A percentile compares a stretch with the other conserved stretches of the same genome.
Conservation (phyloP, 768 basidiomycete genomes). For the Tylopilus intermedius region DNA sequence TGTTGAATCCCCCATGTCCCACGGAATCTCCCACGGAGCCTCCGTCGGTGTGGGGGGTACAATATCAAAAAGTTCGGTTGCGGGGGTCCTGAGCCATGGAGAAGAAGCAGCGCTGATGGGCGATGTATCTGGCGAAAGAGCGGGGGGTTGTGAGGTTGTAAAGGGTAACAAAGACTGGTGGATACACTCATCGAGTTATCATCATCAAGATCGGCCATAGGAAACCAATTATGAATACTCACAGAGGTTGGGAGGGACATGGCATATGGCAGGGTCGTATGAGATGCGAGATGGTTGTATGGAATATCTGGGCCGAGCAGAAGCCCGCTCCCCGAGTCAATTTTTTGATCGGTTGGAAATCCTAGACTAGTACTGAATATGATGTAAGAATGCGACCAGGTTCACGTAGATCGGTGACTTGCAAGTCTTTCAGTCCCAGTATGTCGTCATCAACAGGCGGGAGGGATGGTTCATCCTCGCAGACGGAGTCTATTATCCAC, state of each 20-base stretch:
- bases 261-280: neutral
- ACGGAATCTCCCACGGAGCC: neutral
- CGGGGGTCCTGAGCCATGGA: constrained; percentile 19
- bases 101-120: constrained; percentile 21
- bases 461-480: constrained; percentile 15
- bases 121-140: constrained; percentile 24
- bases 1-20: neutral
- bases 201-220: neutral
- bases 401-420: constrained; percentile 4
- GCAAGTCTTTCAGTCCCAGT: constrained; percentile 16
- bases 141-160: constrained; percentile 6
- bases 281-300: neutral
- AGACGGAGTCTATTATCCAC: constrained; percentile 9
- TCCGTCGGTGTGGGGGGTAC: neutral
- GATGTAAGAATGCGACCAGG: constrained; percentile 7
- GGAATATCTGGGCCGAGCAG: constrained; percentile 4
- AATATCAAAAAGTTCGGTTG: neutral
- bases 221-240: constrained; percentile 3
- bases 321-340: constrained; percentile 8
- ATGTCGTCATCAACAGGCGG: constrained; percentile 24
- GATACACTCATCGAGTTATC: constrained; percentile 1
- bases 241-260: neutral
- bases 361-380: constrained; percentile 2
- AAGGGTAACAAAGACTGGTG: constrained; percentile 1
- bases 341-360: neutral